Base-by-base conservation (phyloP, 148 eudicot genomes). In the Polygonum maritimum region DNA sequence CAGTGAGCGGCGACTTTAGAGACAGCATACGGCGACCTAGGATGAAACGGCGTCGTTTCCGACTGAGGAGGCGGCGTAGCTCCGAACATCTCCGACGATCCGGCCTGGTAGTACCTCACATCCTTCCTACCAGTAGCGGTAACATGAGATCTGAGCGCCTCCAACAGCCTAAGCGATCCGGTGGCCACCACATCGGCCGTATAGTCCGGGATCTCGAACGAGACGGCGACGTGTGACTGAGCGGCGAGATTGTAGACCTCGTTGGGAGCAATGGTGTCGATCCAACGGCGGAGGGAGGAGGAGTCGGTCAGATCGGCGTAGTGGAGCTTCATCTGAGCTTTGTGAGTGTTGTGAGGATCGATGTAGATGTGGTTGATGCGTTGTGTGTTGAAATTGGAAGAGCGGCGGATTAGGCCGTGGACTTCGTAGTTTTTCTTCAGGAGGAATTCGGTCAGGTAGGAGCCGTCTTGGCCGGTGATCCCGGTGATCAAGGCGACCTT, bases 11-110 rank as follows among this genome's bases (percentile, higher is more conserved):
- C 96, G 71, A 82, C 79, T 77, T 95, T 95, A 73, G 93, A 87
- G 48, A 79, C 97, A 3, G 97, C 99, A 75, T 95, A 95, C 13
- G 99, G 99, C 3, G 97, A 92, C 41, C 99, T 76, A 0, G 99
- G 97, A 77, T 95, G 97, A 80, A 95, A 95, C 13, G 97, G 97
- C 6, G 99, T 81, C 0, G 80, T 35, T 55, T 95, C 99, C 1
- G 83, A 72, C 48, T 95, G 97, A 0, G 99, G 97, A 0, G 99
- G 97, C 10, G 92, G 90, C 0, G 96, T 95, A 72, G 96, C 81
- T 78, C 99, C 99, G 76, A 89, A 95, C 99, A 95, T 95, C 82
- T 95, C 99, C 0, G 96, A 90, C 1, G 97, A 92, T 3, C 99
- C 99, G 0, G 99, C 99, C 18, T 92, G 97, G 73, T 95, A 95